Base-by-base conservation (phyloP, 371 early-diverging fungal genomes). In the Zychaea mexicana region DNA sequence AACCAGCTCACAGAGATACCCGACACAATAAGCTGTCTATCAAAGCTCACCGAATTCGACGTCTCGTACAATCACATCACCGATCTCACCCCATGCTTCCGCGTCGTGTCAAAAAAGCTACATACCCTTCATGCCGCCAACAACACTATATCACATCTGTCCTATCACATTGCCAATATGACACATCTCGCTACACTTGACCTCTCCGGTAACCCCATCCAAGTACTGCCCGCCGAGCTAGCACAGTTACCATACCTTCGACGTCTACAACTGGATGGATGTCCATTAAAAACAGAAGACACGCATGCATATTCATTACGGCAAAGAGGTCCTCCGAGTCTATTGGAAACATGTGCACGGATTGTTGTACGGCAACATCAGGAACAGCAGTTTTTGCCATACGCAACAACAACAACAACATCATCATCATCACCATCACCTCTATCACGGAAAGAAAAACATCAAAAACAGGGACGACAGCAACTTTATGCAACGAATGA, bases 261-360 rank as follows among this genome's bases (percentile, higher is more conserved):
- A 30, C 81, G 79, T 21, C 68, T 94, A 24, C 60, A 79, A 13
- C 33, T 88, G 24, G 83, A 85, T 13, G 69, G 79, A 6, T 89
- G 90, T 61, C 85, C 89, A 17, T 62, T 56, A 63, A 27, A 55
- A 64, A 46, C 65, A 46, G 30, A 64, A 64, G 27, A 68, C 70
- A 61, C 54, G 52, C 52, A 68, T 52, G 24, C 68, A 12, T 49
- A 49, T 49, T 49, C 49, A 22, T 5, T 49, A 49, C 38, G 74
- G 21, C 46, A 57, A 46, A 63, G 69, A 64, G 69, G 64, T 61
- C 86, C 55, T 57, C 86, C 81, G 30, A 86, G 86, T 12, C 74
- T 95, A 21, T 70, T 85, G 46, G 96, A 96, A 70, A 76, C 87
- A 1, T 90, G 92, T 38, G 90, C 92, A 0, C 77, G 95, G 28